phyloP scores from a whole-genome alignment of 495 filamentous ascomycete species.

The Annulohypoxylon moriforme region DNA sequence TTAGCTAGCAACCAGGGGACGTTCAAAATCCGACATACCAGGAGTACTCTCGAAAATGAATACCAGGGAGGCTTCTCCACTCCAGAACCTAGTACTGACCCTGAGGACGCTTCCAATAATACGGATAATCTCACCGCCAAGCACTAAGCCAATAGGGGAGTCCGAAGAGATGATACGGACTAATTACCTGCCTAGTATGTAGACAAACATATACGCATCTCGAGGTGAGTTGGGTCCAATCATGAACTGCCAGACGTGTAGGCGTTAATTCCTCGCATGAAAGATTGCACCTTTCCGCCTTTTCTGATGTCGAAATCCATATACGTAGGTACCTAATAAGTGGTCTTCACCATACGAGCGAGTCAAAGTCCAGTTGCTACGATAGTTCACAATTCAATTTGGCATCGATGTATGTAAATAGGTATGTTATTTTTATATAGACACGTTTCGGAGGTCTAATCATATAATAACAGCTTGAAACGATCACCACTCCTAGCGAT shows the following conservation, averaged over 20 bases:
- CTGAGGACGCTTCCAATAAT: background rate
- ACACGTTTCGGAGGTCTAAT: too few relatives aligned
- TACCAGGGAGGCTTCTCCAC: background rate
- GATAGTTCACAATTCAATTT: too few relatives aligned
- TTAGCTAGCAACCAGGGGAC: background rate
- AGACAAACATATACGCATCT: background rate
- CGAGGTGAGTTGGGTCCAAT: background rate
- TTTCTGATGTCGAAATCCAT: background rate
- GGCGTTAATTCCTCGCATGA: background rate
- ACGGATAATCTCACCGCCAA: background rate
- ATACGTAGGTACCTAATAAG: background rate
- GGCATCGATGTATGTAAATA: background rate
- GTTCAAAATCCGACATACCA: slow-evolving; percentile 9
- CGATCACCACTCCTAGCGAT: too few relatives aligned
- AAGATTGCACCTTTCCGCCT: background rate
- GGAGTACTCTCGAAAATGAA: background rate
- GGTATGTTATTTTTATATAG: background rate
- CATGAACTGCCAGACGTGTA: background rate
- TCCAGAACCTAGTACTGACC: background rate
- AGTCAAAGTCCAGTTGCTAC: background rate
- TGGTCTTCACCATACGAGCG: too few relatives aligned
- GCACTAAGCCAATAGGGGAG: background rate
- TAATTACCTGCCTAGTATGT: background rate
- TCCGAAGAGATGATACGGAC: background rate
- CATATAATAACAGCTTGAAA: background rate